These are phyloP conservation scores for Dendrobium chrysotoxum DNA, from an alignment of 106 monocot species.

Conservation along the genomic window DNA sequence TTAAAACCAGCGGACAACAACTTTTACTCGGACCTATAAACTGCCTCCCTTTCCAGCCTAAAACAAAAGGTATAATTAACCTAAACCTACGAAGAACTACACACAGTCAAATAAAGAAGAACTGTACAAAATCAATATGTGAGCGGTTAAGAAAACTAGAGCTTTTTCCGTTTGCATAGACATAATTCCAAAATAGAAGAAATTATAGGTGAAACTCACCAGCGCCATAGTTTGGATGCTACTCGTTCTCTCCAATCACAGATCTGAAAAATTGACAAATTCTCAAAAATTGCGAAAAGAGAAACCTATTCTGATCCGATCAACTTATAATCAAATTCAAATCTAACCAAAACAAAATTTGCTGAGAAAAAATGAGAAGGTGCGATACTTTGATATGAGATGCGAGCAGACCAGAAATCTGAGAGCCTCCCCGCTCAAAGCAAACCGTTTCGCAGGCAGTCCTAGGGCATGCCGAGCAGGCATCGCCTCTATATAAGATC, in stretches of 20 bases:
- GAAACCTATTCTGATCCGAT: background rate
- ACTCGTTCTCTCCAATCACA: background rate
- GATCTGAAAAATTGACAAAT: background rate
- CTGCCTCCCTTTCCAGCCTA: too few species aligned
- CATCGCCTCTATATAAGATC: background rate
- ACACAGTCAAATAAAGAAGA: background rate
- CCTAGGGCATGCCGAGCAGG: background rate
- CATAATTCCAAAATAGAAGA: background rate
- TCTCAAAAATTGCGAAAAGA: background rate
- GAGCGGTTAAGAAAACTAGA: background rate
- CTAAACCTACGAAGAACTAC: background rate
- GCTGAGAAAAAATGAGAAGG: background rate
- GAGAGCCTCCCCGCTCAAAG: background rate
- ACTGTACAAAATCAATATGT: background rate
- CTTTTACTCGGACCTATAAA: too few species aligned
- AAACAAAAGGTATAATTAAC: background rate
- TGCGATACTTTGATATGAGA: background rate
- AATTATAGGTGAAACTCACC: background rate
- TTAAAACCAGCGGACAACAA: background rate
- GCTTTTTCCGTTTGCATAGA: background rate
- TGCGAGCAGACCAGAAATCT: background rate
- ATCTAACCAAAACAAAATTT: background rate
- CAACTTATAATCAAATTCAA: background rate
- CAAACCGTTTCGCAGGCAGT: background rate
- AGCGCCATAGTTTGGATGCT: background rate